Conservation (phyloP, 2,329 filamentous ascomycete species). For the Chaetomiaceae sp. region DNA sequence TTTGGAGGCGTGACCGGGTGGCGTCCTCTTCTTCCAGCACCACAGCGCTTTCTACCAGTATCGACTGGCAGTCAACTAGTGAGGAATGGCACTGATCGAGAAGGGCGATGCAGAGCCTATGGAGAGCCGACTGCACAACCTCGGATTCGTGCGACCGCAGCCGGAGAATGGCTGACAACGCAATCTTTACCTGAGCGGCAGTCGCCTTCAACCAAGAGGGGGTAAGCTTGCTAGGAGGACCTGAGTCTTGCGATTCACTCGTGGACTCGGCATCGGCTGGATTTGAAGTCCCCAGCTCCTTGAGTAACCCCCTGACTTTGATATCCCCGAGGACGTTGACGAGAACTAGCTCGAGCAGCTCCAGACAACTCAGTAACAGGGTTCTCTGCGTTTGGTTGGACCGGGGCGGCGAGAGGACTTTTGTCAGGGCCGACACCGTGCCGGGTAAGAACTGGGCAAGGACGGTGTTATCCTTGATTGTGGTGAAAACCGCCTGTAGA, state of each 20-base stretch:
- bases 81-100: slow-evolving; percentile 75
- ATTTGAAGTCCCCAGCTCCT: slow-evolving; percentile 28
- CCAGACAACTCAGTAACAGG: slow-evolving; percentile 60
- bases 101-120: slow-evolving; percentile 67
- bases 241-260: slow-evolving; percentile 16
- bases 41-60: slow-evolving; percentile 79
- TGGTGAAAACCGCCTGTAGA: slow-evolving; percentile 56
- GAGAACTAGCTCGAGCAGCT: slow-evolving; percentile 53
- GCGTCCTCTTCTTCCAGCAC: slow-evolving; percentile 48
- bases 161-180: slow-evolving; percentile 71
- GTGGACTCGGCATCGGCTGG: slow-evolving; percentile 25
- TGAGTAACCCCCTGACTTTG: slow-evolving; percentile 45
- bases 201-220: slow-evolving; percentile 75
- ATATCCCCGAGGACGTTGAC: slow-evolving; percentile 55
- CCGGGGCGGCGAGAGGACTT: slow-evolving; percentile 65
- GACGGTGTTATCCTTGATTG: slow-evolving; percentile 67
- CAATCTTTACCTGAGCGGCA: slow-evolving; percentile 73
- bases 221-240: slow-evolving; percentile 39
- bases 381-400: slow-evolving; percentile 51
- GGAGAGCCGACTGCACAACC: slow-evolving; percentile 64
- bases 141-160: slow-evolving; percentile 65
- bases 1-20: slow-evolving; percentile 33
- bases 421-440: slow-evolving; percentile 76
- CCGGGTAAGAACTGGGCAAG: slow-evolving; percentile 84
- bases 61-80: slow-evolving; percentile 61